Evolutionary conservation across 2,329 filamentous ascomycete genomes (phyloP), one percentile per base, ranked within the genome.

Genomic region (Fusarium sp.): DNA sequence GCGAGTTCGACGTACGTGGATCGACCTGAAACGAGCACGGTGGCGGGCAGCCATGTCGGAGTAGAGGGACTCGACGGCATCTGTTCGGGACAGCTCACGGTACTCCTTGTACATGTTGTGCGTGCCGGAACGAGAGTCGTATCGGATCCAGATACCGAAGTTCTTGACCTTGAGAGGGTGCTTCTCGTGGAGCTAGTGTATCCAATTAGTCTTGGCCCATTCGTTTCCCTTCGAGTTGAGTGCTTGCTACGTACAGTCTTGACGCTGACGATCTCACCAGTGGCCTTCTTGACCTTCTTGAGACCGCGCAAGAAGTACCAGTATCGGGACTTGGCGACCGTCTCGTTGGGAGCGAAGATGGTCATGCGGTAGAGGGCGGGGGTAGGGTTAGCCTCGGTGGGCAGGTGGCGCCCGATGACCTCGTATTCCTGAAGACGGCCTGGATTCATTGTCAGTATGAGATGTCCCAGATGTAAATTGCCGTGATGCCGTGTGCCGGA

Each of bases 41-140:
- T 99, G 96, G 84, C 96, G 94, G 84, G 97, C 95, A 78, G 96
- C 94, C 96, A 99, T 98, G 88, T 99, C 96, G 86, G 96, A 93
- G 92, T 99, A 99, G 82, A 99, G 91, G 77, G 95, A 87, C 87
- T 98, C 93, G 80, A 98, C 95, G 76, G 96, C 96, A 77, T 96
- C 95, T 80, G 92, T 93, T 85, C 96, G 90, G 83, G 93, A 95
- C 90, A 98, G 93, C 90, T 98, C 96, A 83, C 96, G 93, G 92
- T 98, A 98, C 92, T 99, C 96, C 92, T 98, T 98, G 94, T 99
- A 99, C 96, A 99, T 99, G 92, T 99, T 99, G 94, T 99, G 96
- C 80, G 96, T 99, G 80, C 96, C 96, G 79, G 96, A 98, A 85
- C 96, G 95, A 71, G 97, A 99, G 88, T 99, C 95, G 89, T 99